These are phyloP conservation scores for Neospermospora avenae DNA, from an alignment of 2,329 filamentous ascomycete species.

Conservation along the genomic window DNA sequence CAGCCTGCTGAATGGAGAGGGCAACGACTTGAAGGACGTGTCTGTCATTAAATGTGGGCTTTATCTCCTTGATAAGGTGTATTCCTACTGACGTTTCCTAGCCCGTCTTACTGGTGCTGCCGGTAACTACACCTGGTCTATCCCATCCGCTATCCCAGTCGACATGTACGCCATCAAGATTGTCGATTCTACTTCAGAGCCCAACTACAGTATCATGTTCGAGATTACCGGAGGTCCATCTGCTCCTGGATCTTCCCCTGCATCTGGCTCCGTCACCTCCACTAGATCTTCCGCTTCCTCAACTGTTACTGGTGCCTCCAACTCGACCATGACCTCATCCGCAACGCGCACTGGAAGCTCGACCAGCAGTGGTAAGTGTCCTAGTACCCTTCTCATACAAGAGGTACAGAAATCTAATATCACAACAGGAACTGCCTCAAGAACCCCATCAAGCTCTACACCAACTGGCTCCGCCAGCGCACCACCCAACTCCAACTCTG, in stretches of 20 bases:
- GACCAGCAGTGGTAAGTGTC: not conserved
- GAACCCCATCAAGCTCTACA: slow-evolving; percentile 5
- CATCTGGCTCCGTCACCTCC: slow-evolving; percentile 11
- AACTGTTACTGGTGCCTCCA: slow-evolving; percentile 14
- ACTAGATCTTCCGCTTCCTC: slow-evolving; percentile 4
- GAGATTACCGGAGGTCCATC: slow-evolving; percentile 22
- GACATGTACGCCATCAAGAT: slow-evolving; percentile 31
- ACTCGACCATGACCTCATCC: slow-evolving; percentile 10
- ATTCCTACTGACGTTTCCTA: slow-evolving; percentile 9
- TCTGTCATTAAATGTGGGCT: slow-evolving; percentile 29
- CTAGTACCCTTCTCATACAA: not conserved
- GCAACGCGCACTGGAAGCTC: not conserved
- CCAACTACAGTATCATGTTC: slow-evolving; percentile 32
- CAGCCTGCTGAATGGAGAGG: slow-evolving; percentile 28
- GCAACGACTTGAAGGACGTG: slow-evolving; percentile 26
- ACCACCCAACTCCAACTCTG: slow-evolving; percentile 20
- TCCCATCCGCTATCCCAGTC: slow-evolving; percentile 17
- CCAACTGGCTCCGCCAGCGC: slow-evolving; percentile 9
- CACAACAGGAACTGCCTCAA: slow-evolving; percentile 3
- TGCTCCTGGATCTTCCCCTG: slow-evolving; percentile 12
- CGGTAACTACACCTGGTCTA: slow-evolving; percentile 25
- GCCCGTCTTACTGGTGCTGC: slow-evolving; percentile 22
- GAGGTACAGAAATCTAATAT: not conserved
- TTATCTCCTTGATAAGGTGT: not conserved
- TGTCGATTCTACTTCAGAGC: slow-evolving; percentile 14